These are phyloP conservation scores for Trichoderma arundinaceum DNA, from an alignment of 2,329 filamentous ascomycete genomes.

Conservation along the genomic window DNA sequence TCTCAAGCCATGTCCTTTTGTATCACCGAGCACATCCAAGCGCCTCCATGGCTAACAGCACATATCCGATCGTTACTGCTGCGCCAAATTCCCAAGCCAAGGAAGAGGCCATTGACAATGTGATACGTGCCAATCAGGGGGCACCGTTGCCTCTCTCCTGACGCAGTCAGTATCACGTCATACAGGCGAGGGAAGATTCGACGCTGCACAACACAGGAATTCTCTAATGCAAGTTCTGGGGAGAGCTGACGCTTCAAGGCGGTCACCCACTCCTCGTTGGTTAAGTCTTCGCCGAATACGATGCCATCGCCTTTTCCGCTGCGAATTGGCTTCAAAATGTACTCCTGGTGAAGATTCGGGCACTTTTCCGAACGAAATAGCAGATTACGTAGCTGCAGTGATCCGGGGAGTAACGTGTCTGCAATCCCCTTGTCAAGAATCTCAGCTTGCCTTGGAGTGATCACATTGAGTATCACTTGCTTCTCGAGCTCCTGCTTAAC, in stretches of 20 bases:
- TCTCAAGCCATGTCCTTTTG: constrained; percentile 2
- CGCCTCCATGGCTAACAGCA: constrained; percentile 43
- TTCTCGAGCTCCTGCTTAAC: constrained; percentile 44
- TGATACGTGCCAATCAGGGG: constrained; percentile 46
- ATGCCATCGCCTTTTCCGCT: constrained; percentile 50
- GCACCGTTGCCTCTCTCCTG: constrained; percentile 37
- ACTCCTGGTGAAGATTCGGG: constrained; percentile 37
- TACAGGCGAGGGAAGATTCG: constrained; percentile 42
- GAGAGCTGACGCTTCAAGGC: constrained; percentile 35
- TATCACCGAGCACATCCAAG: constrained; percentile 45
- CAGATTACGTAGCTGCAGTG: constrained; percentile 37
- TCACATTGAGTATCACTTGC: constrained; percentile 37
- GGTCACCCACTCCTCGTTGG: constrained; percentile 40
- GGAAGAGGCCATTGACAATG: constrained; percentile 38
- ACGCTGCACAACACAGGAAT: constrained; percentile 41
- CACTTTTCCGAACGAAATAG: constrained; percentile 23
- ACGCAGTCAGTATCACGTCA: constrained; percentile 41
- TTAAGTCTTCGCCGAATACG: constrained; percentile 47
- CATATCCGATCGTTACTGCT: constrained; percentile 42
- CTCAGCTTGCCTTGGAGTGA: constrained; percentile 40
- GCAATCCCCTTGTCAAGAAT: constrained; percentile 40
- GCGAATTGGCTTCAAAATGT: constrained; percentile 48
- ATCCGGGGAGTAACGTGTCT: constrained; percentile 45
- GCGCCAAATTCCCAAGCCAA: constrained; percentile 44
- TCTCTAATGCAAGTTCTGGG: constrained; percentile 19